Evolutionary conservation across 176 grass and related monocot species (phyloP), one percentile per base, ranked within the genome.

Genomic region (Triticum dicoccoides): DNA sequence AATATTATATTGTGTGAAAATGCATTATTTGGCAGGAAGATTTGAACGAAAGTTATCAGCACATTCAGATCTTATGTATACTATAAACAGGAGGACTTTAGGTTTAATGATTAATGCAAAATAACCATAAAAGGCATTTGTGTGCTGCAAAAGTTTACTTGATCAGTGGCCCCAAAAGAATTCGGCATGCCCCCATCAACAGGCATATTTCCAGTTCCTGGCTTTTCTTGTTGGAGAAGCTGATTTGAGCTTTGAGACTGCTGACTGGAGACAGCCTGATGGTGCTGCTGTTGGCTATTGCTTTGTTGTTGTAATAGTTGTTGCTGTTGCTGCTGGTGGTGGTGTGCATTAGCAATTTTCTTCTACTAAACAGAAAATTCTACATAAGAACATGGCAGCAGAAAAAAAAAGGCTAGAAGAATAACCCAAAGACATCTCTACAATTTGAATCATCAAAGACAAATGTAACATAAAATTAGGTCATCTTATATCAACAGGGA

Each of bases 351-450:
- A 88, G 94, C 91, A 93, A 95, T 44, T 91, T 91, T 93, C 91
- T 91, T 95, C 94, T 95, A 91, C 91, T 91, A 89, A 68, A 91
- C 84, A 91, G 87, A 93, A 89, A 86, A 85, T 86, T 85, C 68
- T 69, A 82, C 86, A 86, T 93, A 95, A 93, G 71, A 87, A 83
- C 66, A 82, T 81, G 52, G 13, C 38, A 39, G 9, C 18, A 69
- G 20, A 80, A 86, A 56, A 80, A 80, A 81, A 59, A 51, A n/a
- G 29, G 65, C 71, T 35, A 71, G 62, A 88, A 71, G 15, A 71
- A 41, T 63, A 64, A 81, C 14, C 15, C 21, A 41, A 52, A 74
- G 52, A 25, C 61, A 59, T 69, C 9, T 25, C 17, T 51, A 61
- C 11, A 81, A 23, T 11, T 4, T 23, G 29, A 68, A 81, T 61